Percentiles rank a stretch among this genome's conserved stretches.
Conservation (phyloP, 2,329 filamentous ascomycete genomes). For the Colletotrichum cordylinicola region DNA sequence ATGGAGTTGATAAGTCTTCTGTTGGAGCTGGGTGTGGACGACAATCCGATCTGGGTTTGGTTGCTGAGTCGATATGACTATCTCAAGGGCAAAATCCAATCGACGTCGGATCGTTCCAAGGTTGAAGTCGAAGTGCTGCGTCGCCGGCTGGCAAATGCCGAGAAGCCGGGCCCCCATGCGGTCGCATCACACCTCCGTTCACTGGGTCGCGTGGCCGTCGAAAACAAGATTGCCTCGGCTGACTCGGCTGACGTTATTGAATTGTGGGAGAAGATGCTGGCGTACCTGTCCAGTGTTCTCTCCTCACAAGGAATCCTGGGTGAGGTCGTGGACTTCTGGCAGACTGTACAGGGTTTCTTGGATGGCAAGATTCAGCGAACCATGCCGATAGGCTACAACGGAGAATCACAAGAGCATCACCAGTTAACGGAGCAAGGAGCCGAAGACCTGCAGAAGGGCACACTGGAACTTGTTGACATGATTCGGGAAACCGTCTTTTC, state of each 20-base stretch:
- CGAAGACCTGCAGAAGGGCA: constrained; percentile 75
- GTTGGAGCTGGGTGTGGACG: constrained; percentile 91
- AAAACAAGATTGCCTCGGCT: constrained; percentile 67
- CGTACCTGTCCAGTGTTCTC: constrained; percentile 76
- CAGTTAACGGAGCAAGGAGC: constrained; percentile 75
- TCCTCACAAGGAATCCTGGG: constrained; percentile 83
- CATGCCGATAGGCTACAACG: constrained; percentile 81
- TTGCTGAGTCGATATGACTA: constrained; percentile 88
- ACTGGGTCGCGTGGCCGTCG: constrained; percentile 70
- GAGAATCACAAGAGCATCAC: constrained; percentile 82
- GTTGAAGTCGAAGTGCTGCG: constrained; percentile 92
- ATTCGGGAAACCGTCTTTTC: constrained; percentile 79
- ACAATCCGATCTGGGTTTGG: constrained; percentile 98
- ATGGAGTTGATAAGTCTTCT: constrained; percentile 90
- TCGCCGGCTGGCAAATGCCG: constrained; percentile 75
- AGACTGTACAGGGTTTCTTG: constrained; percentile 88
- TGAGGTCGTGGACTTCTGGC: constrained; percentile 93
- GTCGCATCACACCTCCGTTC: constrained; percentile 80
- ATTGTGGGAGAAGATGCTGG: constrained; percentile 88
- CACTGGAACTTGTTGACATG: constrained; percentile 81
- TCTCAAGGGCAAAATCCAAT: constrained; percentile 83
- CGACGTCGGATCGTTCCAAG: constrained; percentile 82
- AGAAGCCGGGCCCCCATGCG: constrained; percentile 72
- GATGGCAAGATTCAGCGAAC: constrained; percentile 82
- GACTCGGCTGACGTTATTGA: constrained; percentile 84